phyloP scores from a whole-genome alignment of 352 stramenopile species.

The Globisporangium apiculatum region DNA sequence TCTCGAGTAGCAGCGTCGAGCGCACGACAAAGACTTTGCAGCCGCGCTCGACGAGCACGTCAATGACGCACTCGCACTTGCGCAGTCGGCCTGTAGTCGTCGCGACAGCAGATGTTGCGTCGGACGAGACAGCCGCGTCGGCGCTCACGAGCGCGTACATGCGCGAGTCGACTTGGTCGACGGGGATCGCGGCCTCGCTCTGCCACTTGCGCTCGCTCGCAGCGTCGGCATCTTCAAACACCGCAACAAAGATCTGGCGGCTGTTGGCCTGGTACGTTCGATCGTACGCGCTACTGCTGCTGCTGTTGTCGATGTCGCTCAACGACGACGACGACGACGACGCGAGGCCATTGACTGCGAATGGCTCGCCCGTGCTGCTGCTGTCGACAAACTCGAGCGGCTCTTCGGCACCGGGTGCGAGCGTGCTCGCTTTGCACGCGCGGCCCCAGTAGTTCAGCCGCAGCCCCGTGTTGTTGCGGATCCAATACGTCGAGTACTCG shows the following conservation, averaged over 20 bases:
- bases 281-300: constrained; percentile 12
- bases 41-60: constrained; percentile 78
- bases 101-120: constrained; percentile 1
- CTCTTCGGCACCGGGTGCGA: constrained; percentile 52
- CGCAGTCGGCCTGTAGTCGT: constrained; percentile 18
- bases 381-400: constrained; percentile 46
- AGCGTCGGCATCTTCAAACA: constrained; percentile 15
- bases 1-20: constrained; percentile 72
- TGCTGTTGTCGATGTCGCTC: background rate
- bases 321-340: too few relatives aligned
- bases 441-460: constrained; percentile 66
- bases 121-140: constrained; percentile 35
- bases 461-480: constrained; percentile 81
- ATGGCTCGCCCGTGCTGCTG: constrained; percentile 1
- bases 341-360: too few relatives aligned
- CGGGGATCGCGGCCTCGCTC: constrained; percentile 66
- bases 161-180: constrained; percentile 79
- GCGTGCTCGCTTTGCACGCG: constrained; percentile 43
- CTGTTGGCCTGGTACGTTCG: constrained; percentile 16
- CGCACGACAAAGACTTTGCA: constrained; percentile 86
- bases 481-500: constrained; percentile 83
- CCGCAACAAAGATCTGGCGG: constrained; percentile 64
- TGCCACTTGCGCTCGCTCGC: constrained; percentile 38
- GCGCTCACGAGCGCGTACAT: constrained; percentile 74
- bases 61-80: constrained; percentile 83